Percentiles rank a stretch among this genome's conserved stretches.
phyloP scores from a whole-genome alignment of 148 eudicot species.

The Rhododendron henanense region DNA sequence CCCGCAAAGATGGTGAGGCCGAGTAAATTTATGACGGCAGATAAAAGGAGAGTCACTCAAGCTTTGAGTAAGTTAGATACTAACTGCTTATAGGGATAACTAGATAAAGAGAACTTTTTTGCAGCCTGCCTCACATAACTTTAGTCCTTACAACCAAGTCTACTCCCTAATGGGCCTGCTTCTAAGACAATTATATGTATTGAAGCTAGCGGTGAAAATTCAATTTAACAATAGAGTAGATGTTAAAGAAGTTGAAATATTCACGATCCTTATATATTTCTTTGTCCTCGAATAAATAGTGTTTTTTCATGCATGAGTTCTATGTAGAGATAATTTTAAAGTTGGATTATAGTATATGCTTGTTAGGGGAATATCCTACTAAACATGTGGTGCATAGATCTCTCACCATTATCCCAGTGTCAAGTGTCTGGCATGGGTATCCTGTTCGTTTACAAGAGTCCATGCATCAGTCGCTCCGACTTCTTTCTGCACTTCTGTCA shows the following conservation, averaged over 20 bases:
- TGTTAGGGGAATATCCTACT: neutral
- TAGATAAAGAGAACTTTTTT: neutral
- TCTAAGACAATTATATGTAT: no score
- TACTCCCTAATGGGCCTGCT: neutral
- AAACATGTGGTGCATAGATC: neutral
- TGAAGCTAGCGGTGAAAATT: neutral
- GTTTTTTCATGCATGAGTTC: neutral
- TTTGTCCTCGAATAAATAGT: neutral
- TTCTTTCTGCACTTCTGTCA: neutral
- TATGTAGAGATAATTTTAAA: neutral
- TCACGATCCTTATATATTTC: neutral
- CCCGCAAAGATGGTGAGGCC: slow-evolving; percentile 46
- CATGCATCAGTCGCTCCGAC: neutral
- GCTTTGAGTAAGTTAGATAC: slow-evolving; percentile 60
- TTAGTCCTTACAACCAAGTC: neutral
- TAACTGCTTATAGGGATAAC: neutral
- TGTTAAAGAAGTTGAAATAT: neutral
- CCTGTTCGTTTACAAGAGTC: neutral
- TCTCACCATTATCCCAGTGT: neutral
- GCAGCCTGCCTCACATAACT: neutral
- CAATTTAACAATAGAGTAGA: neutral
- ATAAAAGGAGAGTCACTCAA: slow-evolving; percentile 60
- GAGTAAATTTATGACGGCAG: slow-evolving; percentile 35
- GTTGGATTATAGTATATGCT: neutral
- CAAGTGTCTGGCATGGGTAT: neutral